Base-by-base conservation (phyloP, 495 filamentous ascomycete genomes). In the Durotheca rogersii region DNA sequence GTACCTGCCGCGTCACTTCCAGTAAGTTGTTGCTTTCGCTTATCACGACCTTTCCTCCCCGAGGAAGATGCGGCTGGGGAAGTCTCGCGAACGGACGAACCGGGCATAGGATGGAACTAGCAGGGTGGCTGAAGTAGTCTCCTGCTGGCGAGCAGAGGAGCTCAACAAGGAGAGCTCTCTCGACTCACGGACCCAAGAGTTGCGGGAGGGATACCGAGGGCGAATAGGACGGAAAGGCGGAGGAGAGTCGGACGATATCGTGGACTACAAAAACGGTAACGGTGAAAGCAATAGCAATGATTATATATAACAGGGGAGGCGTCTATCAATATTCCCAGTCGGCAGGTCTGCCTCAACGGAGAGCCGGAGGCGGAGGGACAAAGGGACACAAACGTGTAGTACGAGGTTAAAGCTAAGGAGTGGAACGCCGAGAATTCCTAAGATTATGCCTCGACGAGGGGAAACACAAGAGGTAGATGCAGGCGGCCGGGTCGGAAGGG, bases 41-140 rank as follows among this genome's bases (percentile, higher is more conserved):
- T 66, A 51, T 44, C 53, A 42, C 60, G 60, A 56, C 50, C 42
- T 37, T 56, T 58, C 33, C 32, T 66, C 56, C 50, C 56, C 44
- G 59, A 55, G 41, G 51, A 51, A 43, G 62, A 65, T 47, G 63
- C 56, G 52, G 32, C 48, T 53, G 57, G 46, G 36, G 60, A 66
- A 49, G 56, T 59, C 38, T 65, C 62, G 59, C 57, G 62, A 60
- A 43, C 60, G 44, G 62, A 73, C 71, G 54, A 61, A 75, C 70
- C 71, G 62, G 71, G 70, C 71, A 75, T 74, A 70, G 72, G 72
- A 62, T 62, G 56, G 53, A 54, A 52, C 52, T 62, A 57, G 45
- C 45, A 56, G 47, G 31, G 40, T 19, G 15, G 55, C 51, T 56
- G 60, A 53, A 56, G 56, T 67, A 72, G 69, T 63, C 59, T 64